Percentiles rank a stretch among this genome's conserved stretches.
Conservation (phyloP, 106 monocot species). For the Dendrobium nobile region DNA sequence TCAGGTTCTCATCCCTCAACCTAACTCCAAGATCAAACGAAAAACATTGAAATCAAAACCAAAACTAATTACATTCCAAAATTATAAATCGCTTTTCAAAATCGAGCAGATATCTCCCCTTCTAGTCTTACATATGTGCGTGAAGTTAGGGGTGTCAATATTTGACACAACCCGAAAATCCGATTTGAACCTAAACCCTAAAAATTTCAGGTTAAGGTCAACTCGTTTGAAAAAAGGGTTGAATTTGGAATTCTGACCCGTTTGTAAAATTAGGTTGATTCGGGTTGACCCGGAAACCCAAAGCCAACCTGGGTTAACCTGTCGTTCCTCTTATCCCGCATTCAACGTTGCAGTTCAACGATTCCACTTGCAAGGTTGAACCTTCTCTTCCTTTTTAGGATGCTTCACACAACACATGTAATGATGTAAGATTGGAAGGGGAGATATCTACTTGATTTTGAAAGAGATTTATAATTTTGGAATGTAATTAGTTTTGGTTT, state of each 20-base stretch:
- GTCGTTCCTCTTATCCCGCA: too few relatives aligned
- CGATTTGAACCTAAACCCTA: too few relatives aligned
- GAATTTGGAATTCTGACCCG: too few relatives aligned
- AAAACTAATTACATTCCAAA: not conserved
- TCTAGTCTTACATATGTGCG: constrained; percentile 1
- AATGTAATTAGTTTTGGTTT: not conserved
- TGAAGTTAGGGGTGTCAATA: too few relatives aligned
- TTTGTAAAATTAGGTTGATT: too few relatives aligned
- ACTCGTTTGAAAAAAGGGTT: too few relatives aligned
- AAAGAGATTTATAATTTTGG: not conserved
- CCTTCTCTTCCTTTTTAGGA: not conserved
- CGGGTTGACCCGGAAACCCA: too few relatives aligned
- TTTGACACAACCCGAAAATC: too few relatives aligned
- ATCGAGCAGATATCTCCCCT: not conserved
- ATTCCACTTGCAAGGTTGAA: too few relatives aligned
- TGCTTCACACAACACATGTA: not conserved
- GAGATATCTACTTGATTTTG: not conserved
- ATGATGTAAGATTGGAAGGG: constrained; percentile 1
- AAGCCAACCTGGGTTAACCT: too few relatives aligned
- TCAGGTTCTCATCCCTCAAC: not conserved
- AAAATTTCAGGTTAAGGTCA: too few relatives aligned
- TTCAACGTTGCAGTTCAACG: too few relatives aligned
- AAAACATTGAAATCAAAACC: not conserved
- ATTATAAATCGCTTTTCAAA: not conserved
- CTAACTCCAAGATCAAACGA: not conserved